Conservation (phyloP, 495 filamentous ascomycete genomes). For the Penicillium argentinense region DNA sequence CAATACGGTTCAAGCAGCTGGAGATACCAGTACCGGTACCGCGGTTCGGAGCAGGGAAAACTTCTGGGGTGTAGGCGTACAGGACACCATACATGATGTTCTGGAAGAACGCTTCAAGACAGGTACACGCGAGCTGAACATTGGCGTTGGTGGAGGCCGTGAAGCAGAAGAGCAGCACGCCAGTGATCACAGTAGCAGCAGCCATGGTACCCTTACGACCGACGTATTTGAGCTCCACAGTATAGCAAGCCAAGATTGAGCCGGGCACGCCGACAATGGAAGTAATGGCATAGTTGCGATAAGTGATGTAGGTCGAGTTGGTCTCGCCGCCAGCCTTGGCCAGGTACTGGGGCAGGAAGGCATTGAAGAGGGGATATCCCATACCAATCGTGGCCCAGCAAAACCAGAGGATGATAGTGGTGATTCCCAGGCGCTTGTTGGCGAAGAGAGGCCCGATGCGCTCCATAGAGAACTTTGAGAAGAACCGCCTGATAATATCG, state of each 20-base stretch:
- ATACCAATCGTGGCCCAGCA: slow-evolving; percentile 59
- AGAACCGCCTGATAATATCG: slow-evolving; percentile 50
- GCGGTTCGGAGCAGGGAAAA: slow-evolving; percentile 58
- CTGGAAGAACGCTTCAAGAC: slow-evolving; percentile 59
- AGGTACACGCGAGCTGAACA: slow-evolving; percentile 52
- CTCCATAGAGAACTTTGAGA: slow-evolving; percentile 57
- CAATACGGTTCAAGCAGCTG: slow-evolving; percentile 56
- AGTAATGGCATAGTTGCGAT: slow-evolving; percentile 62
- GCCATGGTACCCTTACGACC: slow-evolving; percentile 62
- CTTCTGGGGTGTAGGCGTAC: slow-evolving; percentile 62
- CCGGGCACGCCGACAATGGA: slow-evolving; percentile 59
- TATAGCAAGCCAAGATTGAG: slow-evolving; percentile 53
- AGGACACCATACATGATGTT: slow-evolving; percentile 65
- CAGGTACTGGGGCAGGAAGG: slow-evolving; percentile 60
- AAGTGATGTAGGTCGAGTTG: slow-evolving; percentile 47
- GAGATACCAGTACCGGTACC: slow-evolving; percentile 60
- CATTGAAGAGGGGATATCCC: slow-evolving; percentile 60
- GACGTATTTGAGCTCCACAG: slow-evolving; percentile 57
- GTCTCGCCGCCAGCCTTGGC: slow-evolving; percentile 34
- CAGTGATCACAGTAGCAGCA: slow-evolving; percentile 52
- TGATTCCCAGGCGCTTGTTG: slow-evolving; percentile 48
- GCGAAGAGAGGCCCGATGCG: slow-evolving; percentile 55
- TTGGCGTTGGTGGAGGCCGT: slow-evolving; percentile 49
- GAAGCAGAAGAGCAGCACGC: slow-evolving; percentile 60
- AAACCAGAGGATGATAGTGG: slow-evolving; percentile 53